Base-by-base conservation (phyloP, 352 stramenopile genomes). In the Pythium monospermum region DNA sequence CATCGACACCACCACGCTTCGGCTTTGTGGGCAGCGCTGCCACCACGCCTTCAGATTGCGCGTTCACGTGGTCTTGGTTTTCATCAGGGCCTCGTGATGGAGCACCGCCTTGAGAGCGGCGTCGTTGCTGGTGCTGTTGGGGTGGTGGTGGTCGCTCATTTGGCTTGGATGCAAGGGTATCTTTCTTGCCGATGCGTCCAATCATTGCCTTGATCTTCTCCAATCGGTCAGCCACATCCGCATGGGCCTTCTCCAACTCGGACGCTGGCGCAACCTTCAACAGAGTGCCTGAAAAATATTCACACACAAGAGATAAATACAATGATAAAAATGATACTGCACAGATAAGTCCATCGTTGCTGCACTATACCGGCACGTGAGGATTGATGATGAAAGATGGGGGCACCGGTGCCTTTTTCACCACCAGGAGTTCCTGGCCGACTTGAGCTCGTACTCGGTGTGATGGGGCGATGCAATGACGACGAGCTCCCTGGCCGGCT, bases 121-220 rank as follows among this genome's bases (percentile, higher is more conserved):
- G 7, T 21, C 25, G 5, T 19, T 45, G 1, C 13, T 40, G 7
- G 22, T 15, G 1, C 11, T 36, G 15, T 22, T 16, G 25, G 23
- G 2, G 6, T 44, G 27, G n/a, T 49, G 19, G 18, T 16, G 16
- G 21, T 37, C 40, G 11, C 22, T 12, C 25, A 8, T 18, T 35
- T 11, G 12, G 36, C 16, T 42, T 57, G 2, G 4, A 31, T 19
- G 18, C 5, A 10, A 19, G n/a, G 8, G 43, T 2, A 36, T 44
- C 42, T 18, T 40, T 53, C 12, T 47, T 61, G 0, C 58, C 71
- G 0, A 85, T 54, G 15, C 69, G 71, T 35, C 69, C 48, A 21
- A 89, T 49, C 46, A 89, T 56, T 1, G 60, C 48, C 27, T 81
- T 85, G 61, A 89, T 79, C 41, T 75, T 83, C 15, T 83, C 57